Percentiles rank a stretch among this genome's conserved stretches.
These are phyloP conservation scores for Chaetomium strumarium DNA, from an alignment of 2,329 filamentous ascomycete genomes.

Conservation along the genomic window DNA sequence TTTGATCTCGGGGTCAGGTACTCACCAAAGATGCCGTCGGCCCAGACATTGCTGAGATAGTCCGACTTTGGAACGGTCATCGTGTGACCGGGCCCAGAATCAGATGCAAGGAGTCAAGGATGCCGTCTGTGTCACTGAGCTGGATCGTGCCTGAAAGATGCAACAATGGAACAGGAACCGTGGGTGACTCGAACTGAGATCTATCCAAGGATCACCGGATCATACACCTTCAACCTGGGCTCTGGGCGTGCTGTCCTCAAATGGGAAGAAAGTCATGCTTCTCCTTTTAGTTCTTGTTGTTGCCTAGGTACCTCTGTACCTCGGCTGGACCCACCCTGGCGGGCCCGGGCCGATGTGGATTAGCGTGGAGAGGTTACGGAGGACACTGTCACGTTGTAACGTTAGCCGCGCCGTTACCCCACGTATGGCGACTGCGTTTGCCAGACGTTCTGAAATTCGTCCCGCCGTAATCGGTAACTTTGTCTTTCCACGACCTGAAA, in stretches of 20 bases:
- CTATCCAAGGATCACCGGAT: background rate
- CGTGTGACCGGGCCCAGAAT: background rate
- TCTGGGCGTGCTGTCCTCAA: no score
- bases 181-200: background rate
- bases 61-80: conserved; percentile 68
- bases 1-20: background rate
- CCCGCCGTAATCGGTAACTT: no score
- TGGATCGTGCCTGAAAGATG: no score
- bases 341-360: conserved; percentile 6
- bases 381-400: background rate
- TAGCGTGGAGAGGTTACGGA: no score
- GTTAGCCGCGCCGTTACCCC: background rate
- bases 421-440: no score
- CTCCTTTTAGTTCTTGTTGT: background rate
- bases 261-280: background rate
- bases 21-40: conserved; percentile 77
- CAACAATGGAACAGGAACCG: no score
- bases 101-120: background rate
- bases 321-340: conserved; percentile 14
- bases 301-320: conserved; percentile 1
- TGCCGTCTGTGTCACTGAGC: background rate
- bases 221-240: no score
- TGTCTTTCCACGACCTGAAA: no score
- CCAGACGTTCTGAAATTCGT: no score
- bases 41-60: conserved; percentile 80